A percentile compares a stretch with the other conserved stretches of the same genome.
Evolutionary conservation across 2,329 filamentous ascomycete genomes (phyloP).

Genomic region (Cyphellophora attinorum): DNA sequence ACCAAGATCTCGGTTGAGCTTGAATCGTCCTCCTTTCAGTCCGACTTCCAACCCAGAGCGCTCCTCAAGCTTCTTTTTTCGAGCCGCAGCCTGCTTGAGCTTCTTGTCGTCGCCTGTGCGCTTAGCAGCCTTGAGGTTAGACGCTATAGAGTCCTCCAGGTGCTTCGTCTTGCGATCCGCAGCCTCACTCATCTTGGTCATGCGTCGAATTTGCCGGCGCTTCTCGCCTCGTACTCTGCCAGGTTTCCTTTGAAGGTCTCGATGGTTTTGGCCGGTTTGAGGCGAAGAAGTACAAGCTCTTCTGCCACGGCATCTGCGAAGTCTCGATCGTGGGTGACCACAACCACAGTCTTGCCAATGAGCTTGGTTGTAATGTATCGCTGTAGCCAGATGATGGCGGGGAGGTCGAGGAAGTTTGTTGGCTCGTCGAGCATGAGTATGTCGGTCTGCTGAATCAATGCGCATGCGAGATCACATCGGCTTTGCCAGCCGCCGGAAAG

Average conservation of each 20-base stretch:
- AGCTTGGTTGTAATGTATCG: conserved; percentile 53
- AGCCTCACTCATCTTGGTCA: conserved; percentile 69
- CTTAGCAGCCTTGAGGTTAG: conserved; percentile 66
- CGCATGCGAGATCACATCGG: conserved; percentile 55
- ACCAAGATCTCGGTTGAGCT: conserved; percentile 62
- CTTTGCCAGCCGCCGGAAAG: conserved; percentile 73
- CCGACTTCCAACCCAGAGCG: conserved; percentile 67
- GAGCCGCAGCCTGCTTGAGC: conserved; percentile 71
- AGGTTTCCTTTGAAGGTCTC: conserved; percentile 69
- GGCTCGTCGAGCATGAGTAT: conserved; percentile 78
- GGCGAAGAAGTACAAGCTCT: conserved; percentile 63
- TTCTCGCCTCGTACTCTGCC: conserved; percentile 59
- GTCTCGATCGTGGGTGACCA: conserved; percentile 75
- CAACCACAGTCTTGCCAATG: conserved; percentile 51
- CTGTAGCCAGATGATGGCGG: conserved; percentile 79
- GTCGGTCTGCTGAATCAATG: conserved; percentile 63
- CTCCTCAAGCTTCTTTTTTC: conserved; percentile 77
- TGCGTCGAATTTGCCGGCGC: conserved; percentile 51
- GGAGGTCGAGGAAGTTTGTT: conserved; percentile 75
- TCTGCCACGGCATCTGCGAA: conserved; percentile 68
- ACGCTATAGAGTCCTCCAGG: conserved; percentile 66
- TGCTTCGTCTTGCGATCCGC: conserved; percentile 73
- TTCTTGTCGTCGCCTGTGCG: conserved; percentile 76
- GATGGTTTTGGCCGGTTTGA: conserved; percentile 50
- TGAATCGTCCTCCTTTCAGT: conserved; percentile 65